Base-by-base conservation (phyloP, 1,139 yeast genomes). In the Geotrichum fermentans region DNA sequence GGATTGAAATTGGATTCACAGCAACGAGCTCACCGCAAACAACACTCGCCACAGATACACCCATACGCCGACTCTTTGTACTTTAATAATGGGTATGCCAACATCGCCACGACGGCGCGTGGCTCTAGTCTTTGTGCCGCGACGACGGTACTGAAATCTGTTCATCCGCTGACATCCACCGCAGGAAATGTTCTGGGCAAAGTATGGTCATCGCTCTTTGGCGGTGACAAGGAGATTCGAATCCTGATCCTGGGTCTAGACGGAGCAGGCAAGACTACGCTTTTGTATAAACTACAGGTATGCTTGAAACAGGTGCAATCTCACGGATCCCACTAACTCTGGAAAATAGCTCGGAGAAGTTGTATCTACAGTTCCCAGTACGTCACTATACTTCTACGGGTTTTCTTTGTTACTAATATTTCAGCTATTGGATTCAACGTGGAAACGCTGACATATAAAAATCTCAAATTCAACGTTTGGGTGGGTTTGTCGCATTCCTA, bases 191-290 rank as follows among this genome's bases (percentile, higher is more conserved):
- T 49, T 16, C 39, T 92, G 70, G 88, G 96, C 65, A 81, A 84
- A 55, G 79, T 92, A 61, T 88, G 90, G 66, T 82, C 89, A 51
- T 79, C 80, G 61, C 74, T 92, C 49, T 92, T 97, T 95, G 95
- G 95, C 30, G 78, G 82, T 48, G 83, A 83, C 61, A 88, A 88
- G 68, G 97, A 92, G 69, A 83, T 90, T 62, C 78, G 98, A 58
- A 89, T 92, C 52, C 77, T 92, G 56, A 92, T 92, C 59, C 74
- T 92, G 50, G 98, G 98, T 4, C 73, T 92, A 54, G 98, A 92
- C 68, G 97, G 97, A 71, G 97, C 98, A 2, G 98, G 98, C 48
- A 92, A 92, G 66, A 92, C 98, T 42, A 92, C 98, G 10, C 90
- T 92, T 53, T 75, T 92, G 54, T 92, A 92, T 71, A 79, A 94